Conservation (phyloP, 139 green algal species). For the Chlamydomonas sphaeroides region DNA sequence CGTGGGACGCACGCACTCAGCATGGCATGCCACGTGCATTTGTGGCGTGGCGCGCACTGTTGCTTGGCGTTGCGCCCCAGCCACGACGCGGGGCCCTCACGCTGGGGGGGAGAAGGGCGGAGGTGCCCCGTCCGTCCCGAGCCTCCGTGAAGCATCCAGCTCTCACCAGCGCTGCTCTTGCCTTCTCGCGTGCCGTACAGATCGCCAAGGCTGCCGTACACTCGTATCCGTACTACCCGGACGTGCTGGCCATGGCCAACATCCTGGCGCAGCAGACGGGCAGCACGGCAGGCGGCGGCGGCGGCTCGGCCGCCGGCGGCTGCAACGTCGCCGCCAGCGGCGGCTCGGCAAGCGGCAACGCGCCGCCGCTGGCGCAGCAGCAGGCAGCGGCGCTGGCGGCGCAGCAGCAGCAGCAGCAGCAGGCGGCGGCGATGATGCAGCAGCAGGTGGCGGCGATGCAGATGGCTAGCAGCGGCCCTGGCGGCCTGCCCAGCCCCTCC, state of each 20-base stretch:
- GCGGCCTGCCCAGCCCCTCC: too few species aligned
- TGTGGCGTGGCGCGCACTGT: too few species aligned
- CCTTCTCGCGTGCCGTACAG: too few species aligned
- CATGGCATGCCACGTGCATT: too few species aligned
- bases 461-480: too few species aligned
- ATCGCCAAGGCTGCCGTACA: conserved; percentile 39
- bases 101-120: too few species aligned
- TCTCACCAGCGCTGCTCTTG: too few species aligned
- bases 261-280: conserved; percentile 36
- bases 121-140: too few species aligned
- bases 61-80: too few species aligned
- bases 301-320: not conserved
- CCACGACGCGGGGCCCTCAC: too few species aligned
- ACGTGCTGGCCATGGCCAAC: conserved; percentile 45
- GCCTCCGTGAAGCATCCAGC: too few species aligned
- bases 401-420: not conserved
- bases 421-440: not conserved
- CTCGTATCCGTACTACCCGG: conserved; percentile 46
- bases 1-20: too few species aligned
- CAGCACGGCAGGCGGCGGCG: not conserved
- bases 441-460: not conserved
- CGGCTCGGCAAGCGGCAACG: not conserved
- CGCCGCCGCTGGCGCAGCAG: conserved; percentile 6
- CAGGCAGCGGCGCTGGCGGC: not conserved
- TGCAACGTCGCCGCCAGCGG: not conserved